A percentile compares a stretch with the other conserved stretches of the same genome.
Evolutionary conservation across 768 basidiomycete genomes (phyloP).

Genomic region (Asterophora parasitica): DNA sequence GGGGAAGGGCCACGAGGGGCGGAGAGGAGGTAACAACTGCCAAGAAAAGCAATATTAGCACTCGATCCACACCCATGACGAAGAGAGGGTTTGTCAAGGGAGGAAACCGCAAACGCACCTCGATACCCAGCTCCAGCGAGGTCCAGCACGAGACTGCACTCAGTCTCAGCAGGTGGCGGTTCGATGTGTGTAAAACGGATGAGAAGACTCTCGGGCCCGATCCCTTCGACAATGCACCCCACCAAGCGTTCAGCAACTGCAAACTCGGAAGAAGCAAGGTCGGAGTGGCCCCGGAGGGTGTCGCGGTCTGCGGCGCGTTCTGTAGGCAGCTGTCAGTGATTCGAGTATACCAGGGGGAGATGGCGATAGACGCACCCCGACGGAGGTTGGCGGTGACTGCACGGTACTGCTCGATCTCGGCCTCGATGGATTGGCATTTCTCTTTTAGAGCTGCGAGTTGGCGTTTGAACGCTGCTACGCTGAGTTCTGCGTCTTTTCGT

Average conservation of each 20-base stretch:
- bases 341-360: background rate
- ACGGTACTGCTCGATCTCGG: conserved; percentile 71
- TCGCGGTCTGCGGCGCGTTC: conserved; percentile 67
- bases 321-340: conserved; percentile 17
- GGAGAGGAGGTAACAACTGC: conserved; percentile 81
- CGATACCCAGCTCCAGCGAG: conserved; percentile 56
- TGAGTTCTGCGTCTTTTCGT: conserved; percentile 61
- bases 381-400: conserved; percentile 55
- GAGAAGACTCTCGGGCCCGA: conserved; percentile 67
- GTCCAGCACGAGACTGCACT: conserved; percentile 77
- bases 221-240: conserved; percentile 71
- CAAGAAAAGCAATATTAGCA: background rate
- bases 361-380: conserved; percentile 44
- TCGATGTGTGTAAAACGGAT: conserved; percentile 71
- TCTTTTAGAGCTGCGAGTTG: conserved; percentile 64
- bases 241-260: conserved; percentile 51
- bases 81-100: background rate
- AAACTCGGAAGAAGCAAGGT: conserved; percentile 50
- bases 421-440: conserved; percentile 50
- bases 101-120: conserved; percentile 37
- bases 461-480: conserved; percentile 54
- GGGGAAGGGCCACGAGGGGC: conserved; percentile 56
- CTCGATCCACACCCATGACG: too few relatives aligned
- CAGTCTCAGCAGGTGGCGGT: conserved; percentile 47
- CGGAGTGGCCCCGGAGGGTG: conserved; percentile 49